Conservation (phyloP, 164 flowering plant species). For the Vitis amurensis region DNA sequence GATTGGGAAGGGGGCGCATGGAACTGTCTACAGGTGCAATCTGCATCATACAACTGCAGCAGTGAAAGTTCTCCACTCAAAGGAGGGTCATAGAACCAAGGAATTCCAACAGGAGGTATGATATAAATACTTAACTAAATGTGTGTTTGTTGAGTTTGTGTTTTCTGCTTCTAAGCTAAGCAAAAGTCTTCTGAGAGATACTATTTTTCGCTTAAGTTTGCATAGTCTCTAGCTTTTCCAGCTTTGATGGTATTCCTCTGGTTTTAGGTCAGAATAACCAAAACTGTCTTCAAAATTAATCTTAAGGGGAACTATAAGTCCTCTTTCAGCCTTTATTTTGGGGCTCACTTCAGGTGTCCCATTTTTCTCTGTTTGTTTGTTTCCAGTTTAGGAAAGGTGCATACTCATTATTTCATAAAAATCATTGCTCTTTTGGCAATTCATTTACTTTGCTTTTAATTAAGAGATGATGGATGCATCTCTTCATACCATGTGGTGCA, state of each 20-base stretch:
- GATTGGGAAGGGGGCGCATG: slow-evolving; percentile 82
- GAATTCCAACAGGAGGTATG: slow-evolving; percentile 88
- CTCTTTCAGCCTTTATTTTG: not conserved
- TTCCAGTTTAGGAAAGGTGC: not conserved
- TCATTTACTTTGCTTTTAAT: no score
- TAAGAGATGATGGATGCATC: not conserved
- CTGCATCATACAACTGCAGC: slow-evolving; percentile 73
- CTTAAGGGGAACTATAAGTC: not conserved
- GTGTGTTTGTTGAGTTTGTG: not conserved
- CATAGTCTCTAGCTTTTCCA: not conserved
- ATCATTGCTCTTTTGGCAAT: no score
- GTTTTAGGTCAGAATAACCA: not conserved
- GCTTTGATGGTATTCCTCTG: not conserved
- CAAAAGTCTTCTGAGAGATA: not conserved
- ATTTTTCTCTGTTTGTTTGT: not conserved
- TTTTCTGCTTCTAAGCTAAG: not conserved
- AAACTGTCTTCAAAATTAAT: not conserved
- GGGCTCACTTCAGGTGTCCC: not conserved
- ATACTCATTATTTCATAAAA: not conserved
- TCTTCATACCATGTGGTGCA: not conserved
- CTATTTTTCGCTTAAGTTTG: not conserved
- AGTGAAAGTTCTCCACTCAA: slow-evolving; percentile 73
- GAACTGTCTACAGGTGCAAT: slow-evolving; percentile 74
- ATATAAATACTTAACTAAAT: not conserved
- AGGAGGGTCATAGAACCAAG: slow-evolving; percentile 39